A percentile compares a stretch with the other conserved stretches of the same genome.
Conservation (phyloP, 1,284 basidiomycete species). For the Ceratobasidium sp. region DNA sequence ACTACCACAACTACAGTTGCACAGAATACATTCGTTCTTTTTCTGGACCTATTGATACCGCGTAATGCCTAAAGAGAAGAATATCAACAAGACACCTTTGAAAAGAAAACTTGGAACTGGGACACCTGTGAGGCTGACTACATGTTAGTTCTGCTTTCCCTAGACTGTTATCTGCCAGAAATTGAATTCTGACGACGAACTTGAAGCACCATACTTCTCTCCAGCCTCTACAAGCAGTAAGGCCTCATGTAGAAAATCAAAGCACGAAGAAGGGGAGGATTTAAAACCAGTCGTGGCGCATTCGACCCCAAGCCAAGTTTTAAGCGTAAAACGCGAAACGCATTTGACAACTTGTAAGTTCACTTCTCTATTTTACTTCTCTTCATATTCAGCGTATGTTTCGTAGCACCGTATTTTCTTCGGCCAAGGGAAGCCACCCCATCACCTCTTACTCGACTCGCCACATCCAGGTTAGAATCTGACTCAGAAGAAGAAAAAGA, state of each 20-base stretch:
- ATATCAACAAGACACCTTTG: too few relatives aligned
- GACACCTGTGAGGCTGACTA: background rate
- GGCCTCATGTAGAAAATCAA: background rate
- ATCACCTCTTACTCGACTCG: background rate
- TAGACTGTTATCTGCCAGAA: background rate
- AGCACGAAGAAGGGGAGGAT: background rate
- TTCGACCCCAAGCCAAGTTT: background rate
- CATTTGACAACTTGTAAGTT: constrained; percentile 16
- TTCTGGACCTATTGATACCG: too few relatives aligned
- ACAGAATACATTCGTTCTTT: too few relatives aligned
- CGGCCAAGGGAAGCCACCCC: background rate
- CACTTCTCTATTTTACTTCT: background rate
- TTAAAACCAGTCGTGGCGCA: background rate
- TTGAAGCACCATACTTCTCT: constrained; percentile 25
- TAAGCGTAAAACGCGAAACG: background rate
- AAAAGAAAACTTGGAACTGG: too few relatives aligned
- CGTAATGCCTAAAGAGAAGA: too few relatives aligned
- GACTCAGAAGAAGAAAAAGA: background rate
- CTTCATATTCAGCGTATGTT: background rate
- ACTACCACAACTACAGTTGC: background rate
- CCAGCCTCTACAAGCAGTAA: background rate
- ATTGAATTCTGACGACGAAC: background rate
- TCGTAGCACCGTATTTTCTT: constrained; percentile 30
- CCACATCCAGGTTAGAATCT: background rate
- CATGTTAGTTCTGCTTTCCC: background rate